Evolutionary conservation across 768 basidiomycete genomes (phyloP), one percentile per base, ranked within the genome.

Genomic region (Pilatotrama ljubarskyi): DNA sequence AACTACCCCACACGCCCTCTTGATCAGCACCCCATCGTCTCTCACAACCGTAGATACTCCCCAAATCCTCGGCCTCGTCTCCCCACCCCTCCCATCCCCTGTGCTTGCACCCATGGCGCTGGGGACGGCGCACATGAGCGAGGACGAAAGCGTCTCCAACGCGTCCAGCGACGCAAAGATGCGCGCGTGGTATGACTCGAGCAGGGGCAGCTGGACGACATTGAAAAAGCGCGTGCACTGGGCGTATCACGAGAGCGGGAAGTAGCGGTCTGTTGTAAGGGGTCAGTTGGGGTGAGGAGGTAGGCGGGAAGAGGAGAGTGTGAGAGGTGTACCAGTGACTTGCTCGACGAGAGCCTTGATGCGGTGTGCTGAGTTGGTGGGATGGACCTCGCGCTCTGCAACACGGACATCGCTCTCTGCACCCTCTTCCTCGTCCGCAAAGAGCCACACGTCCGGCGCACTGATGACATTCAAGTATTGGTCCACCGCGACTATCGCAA

Each of bases 111-210:
- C 81, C 40, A 98, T 79, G 0, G 93, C 93, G n/a, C 97, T 97
- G 1, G 97, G 97, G 1, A 98, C 95, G 3, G 90, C 90, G 13
- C 93, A 87, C 41, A 95, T 84, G 64, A 99, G 85, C 0, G 88
- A 83, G 29, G 91, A 93, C 1, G 94, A 93, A 5, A 97, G 78
- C 1, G 88, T 90, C 73, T 98, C 97, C 65, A 98, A 98, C 0
- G 95, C 96, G 67, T 98, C 94, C 22, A 98, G 76, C 9, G 95
- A 93, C 9, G 88, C 84, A 1, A 84, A 79, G 71, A 99, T 87
- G 18, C 95, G 87, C 10, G 77, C 74, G 61, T 85, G 82, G 72
- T 97, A 99, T 5, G 81, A 76, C 58, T 90, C 83, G 13, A 99
- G 75, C 14, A 97, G 70, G 0, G 95, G 94, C 1, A 98, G 76